These are phyloP conservation scores for Corinectria fuckeliana DNA, from an alignment of 2,329 filamentous ascomycete species.

Conservation along the genomic window DNA sequence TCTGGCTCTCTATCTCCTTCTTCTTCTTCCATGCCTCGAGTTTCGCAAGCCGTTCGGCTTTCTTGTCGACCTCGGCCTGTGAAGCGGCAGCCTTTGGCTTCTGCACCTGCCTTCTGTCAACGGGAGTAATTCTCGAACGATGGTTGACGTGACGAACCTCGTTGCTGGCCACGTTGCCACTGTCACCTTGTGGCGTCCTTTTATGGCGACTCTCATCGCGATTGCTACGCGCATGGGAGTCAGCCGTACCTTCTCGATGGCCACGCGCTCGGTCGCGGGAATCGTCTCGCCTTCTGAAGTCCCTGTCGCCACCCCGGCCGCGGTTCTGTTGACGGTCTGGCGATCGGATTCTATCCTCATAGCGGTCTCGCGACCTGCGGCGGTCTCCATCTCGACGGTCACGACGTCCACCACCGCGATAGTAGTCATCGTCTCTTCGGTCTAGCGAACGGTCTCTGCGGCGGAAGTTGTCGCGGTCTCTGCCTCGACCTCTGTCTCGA, in stretches of 20 bases:
- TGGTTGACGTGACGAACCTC: conserved; percentile 58
- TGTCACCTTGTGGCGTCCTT: conserved; percentile 58
- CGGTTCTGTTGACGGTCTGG: conserved; percentile 64
- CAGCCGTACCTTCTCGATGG: conserved; percentile 73
- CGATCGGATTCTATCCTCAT: conserved; percentile 64
- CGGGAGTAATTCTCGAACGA: conserved; percentile 21
- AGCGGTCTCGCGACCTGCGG: conserved; percentile 67
- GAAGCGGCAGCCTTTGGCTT: conserved; percentile 55
- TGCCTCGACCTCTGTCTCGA: conserved; percentile 58
- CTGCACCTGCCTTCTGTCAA: conserved; percentile 52
- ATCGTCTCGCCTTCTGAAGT: conserved; percentile 76
- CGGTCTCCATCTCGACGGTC: conserved; percentile 65
- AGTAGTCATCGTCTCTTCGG: conserved; percentile 69
- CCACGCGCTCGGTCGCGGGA: conserved; percentile 70
- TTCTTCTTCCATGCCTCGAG: conserved; percentile 93
- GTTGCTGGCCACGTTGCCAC: conserved; percentile 55
- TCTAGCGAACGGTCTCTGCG: conserved; percentile 75
- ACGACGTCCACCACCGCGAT: conserved; percentile 65
- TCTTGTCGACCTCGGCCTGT: conserved; percentile 73
- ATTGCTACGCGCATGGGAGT: conserved; percentile 70
- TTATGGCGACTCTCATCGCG: conserved; percentile 66
- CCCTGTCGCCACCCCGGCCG: conserved; percentile 68
- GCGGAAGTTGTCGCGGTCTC: conserved; percentile 64
- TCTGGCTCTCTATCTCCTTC: conserved; percentile 76
- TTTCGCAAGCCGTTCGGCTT: conserved; percentile 80